Base-by-base conservation (phyloP, 1,139 yeast genomes). In the Geotrichum europaeum region DNA sequence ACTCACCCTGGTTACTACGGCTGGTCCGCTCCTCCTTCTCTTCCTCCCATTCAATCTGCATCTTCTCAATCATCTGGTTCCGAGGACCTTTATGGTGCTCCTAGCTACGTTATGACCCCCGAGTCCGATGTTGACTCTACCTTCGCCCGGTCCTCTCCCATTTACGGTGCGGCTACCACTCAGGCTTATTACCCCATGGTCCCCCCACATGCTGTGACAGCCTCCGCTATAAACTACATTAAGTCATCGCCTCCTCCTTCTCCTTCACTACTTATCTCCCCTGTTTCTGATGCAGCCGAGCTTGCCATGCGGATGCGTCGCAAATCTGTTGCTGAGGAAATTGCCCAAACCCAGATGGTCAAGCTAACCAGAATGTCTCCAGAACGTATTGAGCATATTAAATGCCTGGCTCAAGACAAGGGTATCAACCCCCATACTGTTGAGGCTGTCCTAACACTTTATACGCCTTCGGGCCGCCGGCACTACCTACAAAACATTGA, bases 391-490 rank as follows among this genome's bases (percentile, higher is more conserved):
- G 66, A 60, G 25, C 62, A 65, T 50, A 72, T 72, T 58, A 67
- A 69, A 53, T 59, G 61, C 34, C 65, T 72, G 56, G 75, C 75
- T 3, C 58, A 53, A 4, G 69, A 64, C 34, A 71, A 72, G 66
- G 72, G 70, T 20, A 70, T 72, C 58, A 72, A 69, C 43, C 62
- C 66, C 45, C 69, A 67, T 18, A 70, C 72, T 3, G 74, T 72
- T 20, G 72, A 72, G 53, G 64, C 69, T 22, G 75, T 72, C 24
- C 64, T 72, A 50, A 62, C 66, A 18, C 66, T 70, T 43, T 71
- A 70, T 60, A 58, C 62, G n/a, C 45, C 62, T 28, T 51, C 52
- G 52, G 56, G 65, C 55, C 62, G 65, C 40, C 45, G 52, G 30
- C 49, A 57, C 25, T 60, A 53, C 50, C 52, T 52, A 43, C 56